phyloP scores from a whole-genome alignment of 2,329 filamentous ascomycete species.

The Chaetomiaceae sp. region DNA sequence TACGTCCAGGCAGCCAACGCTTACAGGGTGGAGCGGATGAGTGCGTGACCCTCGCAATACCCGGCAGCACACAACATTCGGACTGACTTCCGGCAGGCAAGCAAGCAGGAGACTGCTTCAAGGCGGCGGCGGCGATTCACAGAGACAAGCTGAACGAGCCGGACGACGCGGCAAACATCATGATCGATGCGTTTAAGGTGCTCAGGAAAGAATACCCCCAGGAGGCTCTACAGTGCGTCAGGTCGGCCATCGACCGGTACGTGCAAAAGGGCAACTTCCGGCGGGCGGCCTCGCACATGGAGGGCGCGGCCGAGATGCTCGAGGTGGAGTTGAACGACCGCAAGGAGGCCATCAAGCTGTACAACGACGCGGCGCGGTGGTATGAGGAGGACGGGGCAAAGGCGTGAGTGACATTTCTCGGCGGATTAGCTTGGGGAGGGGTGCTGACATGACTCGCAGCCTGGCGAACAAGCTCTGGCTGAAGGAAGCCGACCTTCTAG shows the following conservation, averaged over 20 bases:
- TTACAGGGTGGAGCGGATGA: constrained; percentile 81
- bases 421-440: neutral
- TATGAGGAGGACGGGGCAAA: constrained; percentile 82
- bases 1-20: constrained; percentile 88
- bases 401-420: constrained; percentile 54
- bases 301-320: constrained; percentile 80
- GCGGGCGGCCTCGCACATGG: constrained; percentile 84
- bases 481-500: constrained; percentile 85
- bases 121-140: constrained; percentile 80
- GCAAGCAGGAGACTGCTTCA: constrained; percentile 83
- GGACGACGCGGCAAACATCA: constrained; percentile 84
- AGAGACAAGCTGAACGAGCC: constrained; percentile 78
- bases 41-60: constrained; percentile 40
- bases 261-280: constrained; percentile 86
- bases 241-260: constrained; percentile 79
- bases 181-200: constrained; percentile 90
- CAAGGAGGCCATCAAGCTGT: constrained; percentile 74
- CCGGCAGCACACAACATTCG: neutral
- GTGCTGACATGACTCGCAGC: constrained; percentile 37
- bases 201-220: constrained; percentile 82
- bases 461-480: constrained; percentile 91
- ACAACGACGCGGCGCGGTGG: constrained; percentile 82
- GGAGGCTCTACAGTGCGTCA: constrained; percentile 75
- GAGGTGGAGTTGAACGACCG: constrained; percentile 76
- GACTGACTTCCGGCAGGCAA: constrained; percentile 52